phyloP scores from a whole-genome alignment of 257 asterid species.

The Osmanthus fragrans region DNA sequence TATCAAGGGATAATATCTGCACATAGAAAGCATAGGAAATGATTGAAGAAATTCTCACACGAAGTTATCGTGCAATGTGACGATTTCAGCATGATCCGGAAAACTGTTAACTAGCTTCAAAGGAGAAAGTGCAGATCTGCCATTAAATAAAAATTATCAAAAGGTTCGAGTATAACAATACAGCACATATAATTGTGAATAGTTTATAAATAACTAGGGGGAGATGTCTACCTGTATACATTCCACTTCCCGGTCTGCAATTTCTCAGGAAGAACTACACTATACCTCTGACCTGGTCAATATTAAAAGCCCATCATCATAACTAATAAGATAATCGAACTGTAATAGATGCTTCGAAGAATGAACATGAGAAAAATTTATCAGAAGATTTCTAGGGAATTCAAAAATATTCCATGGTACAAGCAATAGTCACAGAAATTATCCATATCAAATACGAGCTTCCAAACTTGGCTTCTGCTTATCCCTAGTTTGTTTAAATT shows the following conservation, averaged over 20 bases:
- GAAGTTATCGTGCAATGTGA: constrained; percentile 85
- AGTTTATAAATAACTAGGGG: constrained; percentile 11
- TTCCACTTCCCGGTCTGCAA: constrained; percentile 92
- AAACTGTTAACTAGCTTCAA: constrained; percentile 74
- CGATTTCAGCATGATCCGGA: constrained; percentile 78
- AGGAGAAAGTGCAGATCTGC: constrained; percentile 79
- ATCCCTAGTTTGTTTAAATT: background rate
- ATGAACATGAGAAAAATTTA: background rate
- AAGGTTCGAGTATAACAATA: constrained; percentile 8
- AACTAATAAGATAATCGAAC: constrained; percentile 1
- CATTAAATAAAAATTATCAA: constrained; percentile 21
- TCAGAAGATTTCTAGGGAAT: background rate
- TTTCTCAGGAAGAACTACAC: constrained; percentile 94
- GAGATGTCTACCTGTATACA: constrained; percentile 71
- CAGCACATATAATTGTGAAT: background rate
- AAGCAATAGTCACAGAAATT: background rate
- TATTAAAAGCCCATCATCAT: constrained; percentile 19
- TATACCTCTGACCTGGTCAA: constrained; percentile 68
- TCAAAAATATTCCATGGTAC: background rate
- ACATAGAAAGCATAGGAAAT: constrained; percentile 14
- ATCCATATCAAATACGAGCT: background rate
- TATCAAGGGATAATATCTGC: constrained; percentile 16
- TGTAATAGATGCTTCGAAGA: background rate
- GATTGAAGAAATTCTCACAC: constrained; percentile 54
- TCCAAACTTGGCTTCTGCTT: background rate